Conservation (phyloP, 345 rosid species). For the Bretschneidera sinensis region DNA sequence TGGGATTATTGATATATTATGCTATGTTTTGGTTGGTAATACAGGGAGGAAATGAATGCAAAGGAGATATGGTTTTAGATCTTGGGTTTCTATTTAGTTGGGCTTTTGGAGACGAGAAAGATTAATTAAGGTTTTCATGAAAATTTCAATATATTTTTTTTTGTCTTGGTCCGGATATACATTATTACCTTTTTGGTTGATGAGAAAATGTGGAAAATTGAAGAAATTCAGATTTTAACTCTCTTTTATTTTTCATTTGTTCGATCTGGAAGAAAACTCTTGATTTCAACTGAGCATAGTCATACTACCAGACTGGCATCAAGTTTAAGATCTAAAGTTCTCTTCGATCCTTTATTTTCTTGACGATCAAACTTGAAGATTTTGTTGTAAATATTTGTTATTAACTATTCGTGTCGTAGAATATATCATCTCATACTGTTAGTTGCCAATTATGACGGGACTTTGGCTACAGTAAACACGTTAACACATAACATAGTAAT, state of each 20-base stretch:
- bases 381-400: background rate
- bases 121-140: too few relatives aligned
- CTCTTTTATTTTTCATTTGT: background rate
- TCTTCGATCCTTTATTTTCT: background rate
- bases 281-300: background rate
- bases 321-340: background rate
- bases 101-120: background rate
- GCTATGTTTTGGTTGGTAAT: background rate
- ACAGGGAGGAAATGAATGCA: background rate
- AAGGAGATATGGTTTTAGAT: background rate
- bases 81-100: background rate
- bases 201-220: background rate
- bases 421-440: background rate
- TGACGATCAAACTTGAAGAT: background rate
- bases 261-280: background rate
- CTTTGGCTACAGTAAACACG: too few relatives aligned
- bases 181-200: background rate
- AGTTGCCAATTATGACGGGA: too few relatives aligned
- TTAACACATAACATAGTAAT: too few relatives aligned
- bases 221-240: background rate
- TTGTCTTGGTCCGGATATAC: background rate
- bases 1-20: background rate
- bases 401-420: background rate
- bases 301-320: background rate
- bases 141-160: too few relatives aligned